Evolutionary conservation across 2,329 filamentous ascomycete genomes (phyloP), one percentile per base, ranked within the genome.

Genomic region (Diaporthe vexans): DNA sequence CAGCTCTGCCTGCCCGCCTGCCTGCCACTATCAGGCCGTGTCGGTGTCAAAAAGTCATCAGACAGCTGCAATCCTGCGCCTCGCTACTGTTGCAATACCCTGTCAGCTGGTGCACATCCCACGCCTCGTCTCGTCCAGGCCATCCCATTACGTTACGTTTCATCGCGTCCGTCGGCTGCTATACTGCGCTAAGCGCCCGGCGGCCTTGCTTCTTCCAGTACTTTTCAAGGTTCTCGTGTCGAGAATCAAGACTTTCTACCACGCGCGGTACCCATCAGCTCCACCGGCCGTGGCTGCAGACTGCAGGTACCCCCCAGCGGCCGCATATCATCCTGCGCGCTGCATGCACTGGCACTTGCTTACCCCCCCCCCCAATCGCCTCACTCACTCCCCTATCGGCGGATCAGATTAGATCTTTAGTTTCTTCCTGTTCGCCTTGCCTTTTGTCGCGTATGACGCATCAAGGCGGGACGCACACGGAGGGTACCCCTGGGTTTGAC

Each of bases 361-460:
- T 40, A 13, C 37, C 37, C 11, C 37, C 29, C 40, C 29, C 51
- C 70, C 56, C 51, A 40, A 73, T 51, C 35, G 48, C 46, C 52
- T 68, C 56, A 15, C 46, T 37, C 35, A 37, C 40, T 19, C 46
- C 48, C 73, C 43, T 70, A 71, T 75, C 65, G 59, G 59, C 74
- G 71, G 71, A 75, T 75, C 74, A 73, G 74, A 75, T 75, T 73
- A 75, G 74, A 75, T 75, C 56, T 46, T 10, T 43, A 43, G 40
- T 43, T 58, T 15, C 19, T 61, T 48, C 51, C 46, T 33, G 26
- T 48, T 52, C 57, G 56, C 54, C 72, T 71, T 71, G 67, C 46
- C 52, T n/a, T 61, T 46, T 29, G 40, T 59, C 63, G 63, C 71
- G 29, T 70, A 75, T 75, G 73, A 75, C 70, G 70, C 70, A 54